These are phyloP conservation scores for Barnettozyma botsteinii DNA, from an alignment of 805 yeast species.

Conservation along the genomic window DNA sequence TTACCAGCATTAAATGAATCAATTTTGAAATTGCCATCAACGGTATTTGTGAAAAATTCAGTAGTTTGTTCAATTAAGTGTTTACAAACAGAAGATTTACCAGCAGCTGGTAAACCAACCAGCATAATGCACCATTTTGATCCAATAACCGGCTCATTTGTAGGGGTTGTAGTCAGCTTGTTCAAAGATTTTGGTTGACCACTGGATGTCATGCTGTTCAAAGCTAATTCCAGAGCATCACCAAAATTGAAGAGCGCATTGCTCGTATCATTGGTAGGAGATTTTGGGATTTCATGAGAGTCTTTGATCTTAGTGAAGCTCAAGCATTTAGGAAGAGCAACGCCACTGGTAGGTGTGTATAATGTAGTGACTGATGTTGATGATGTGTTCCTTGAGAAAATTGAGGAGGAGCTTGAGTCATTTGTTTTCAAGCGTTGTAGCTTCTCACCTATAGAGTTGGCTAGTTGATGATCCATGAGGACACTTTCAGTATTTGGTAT, in stretches of 20 bases:
- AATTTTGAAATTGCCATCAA: constrained; percentile 25
- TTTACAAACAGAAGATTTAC: constrained; percentile 67
- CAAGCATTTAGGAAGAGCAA: constrained; percentile 10
- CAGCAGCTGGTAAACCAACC: constrained; percentile 75
- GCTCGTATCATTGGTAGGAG: not conserved
- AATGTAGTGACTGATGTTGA: constrained; percentile 20
- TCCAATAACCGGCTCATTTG: constrained; percentile 17
- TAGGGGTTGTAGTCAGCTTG: constrained; percentile 24
- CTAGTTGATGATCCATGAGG: constrained; percentile 5
- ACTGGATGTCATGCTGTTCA: constrained; percentile 8
- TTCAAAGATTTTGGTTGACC: constrained; percentile 20
- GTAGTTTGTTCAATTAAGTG: constrained; percentile 55
- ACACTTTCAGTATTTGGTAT: no score
- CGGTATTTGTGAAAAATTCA: constrained; percentile 5
- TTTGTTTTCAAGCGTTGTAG: constrained; percentile 21
- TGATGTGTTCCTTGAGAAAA: constrained; percentile 24
- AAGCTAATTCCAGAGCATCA: constrained; percentile 16
- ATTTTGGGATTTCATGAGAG: not conserved
- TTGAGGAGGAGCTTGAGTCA: constrained; percentile 16
- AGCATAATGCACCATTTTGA: constrained; percentile 60
- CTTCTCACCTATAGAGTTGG: constrained; percentile 9
- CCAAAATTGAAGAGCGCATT: constrained; percentile 1
- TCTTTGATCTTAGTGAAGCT: constrained; percentile 20
- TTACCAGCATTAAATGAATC: constrained; percentile 69
- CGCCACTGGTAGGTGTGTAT: constrained; percentile 3